These are phyloP conservation scores for Candida sithepensis DNA, from an alignment of 805 yeast genomes.

Conservation along the genomic window DNA sequence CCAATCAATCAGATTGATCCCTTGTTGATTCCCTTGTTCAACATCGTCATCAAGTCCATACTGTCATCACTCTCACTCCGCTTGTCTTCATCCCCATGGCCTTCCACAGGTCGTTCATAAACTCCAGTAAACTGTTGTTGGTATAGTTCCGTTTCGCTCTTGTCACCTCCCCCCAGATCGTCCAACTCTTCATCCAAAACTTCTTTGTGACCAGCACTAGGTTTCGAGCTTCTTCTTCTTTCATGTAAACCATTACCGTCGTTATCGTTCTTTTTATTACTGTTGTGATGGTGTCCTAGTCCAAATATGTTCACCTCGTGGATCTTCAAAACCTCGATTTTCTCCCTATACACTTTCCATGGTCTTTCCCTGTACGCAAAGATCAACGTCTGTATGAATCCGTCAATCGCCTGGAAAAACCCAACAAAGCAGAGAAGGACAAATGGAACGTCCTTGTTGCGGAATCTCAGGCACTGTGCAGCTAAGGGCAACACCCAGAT, in stretches of 20 bases:
- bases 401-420: constrained; percentile 19
- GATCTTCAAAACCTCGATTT: not conserved
- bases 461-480: constrained; percentile 14
- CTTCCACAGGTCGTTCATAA: not conserved
- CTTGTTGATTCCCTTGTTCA: not conserved
- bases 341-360: constrained; percentile 13
- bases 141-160: too few relatives aligned
- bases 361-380: constrained; percentile 19
- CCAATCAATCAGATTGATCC: not conserved
- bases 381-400: constrained; percentile 15
- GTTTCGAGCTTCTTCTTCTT: too few relatives aligned
- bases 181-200: too few relatives aligned
- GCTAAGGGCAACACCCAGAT: constrained; percentile 17
- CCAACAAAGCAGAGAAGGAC: constrained; percentile 8
- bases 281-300: not conserved
- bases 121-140: too few relatives aligned
- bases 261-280: not conserved
- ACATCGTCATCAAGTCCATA: constrained; percentile 2
- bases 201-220: too few relatives aligned
- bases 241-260: too few relatives aligned
- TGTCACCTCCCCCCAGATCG: too few relatives aligned
- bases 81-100: not conserved
- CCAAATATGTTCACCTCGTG: not conserved
- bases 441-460: constrained; percentile 4
- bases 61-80: not conserved